Evolutionary conservation across 73 alveolate genomes (phyloP), one percentile per base, ranked within the genome.

Genomic region (Paramecium sexaurelia): DNA sequence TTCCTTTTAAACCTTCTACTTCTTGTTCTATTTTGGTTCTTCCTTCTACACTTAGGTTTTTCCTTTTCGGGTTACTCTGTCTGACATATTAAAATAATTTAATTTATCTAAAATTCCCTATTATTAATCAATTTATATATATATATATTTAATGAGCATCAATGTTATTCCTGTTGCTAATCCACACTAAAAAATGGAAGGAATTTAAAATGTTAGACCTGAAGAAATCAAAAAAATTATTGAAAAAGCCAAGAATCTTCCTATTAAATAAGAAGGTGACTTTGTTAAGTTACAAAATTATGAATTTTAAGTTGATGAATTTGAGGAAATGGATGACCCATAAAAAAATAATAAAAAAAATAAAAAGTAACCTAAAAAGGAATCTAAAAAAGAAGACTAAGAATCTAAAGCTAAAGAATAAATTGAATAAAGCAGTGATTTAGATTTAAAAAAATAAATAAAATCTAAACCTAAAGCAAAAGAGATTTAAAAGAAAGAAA

Each of bases 111-210:
- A n/a, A n/a, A n/a, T n/a, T 51, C 27, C 67, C 13, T 51, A 51
- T 51, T 51, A 17, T 51, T 15, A 51, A 51, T 51, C 67, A 51
- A 51, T 51, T 51, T 51, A 4, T 51, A 51, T 51, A 51, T 47
- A 47, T 51, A 51, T 51, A 51, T 51, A 51, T 35, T 35, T 35
- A 15, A 61, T 61, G 83, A 61, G 73, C 17, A 47, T 78, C 8
- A 45, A 78, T 78, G 90, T 78, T 41, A 26, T 78, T n/a, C 90
- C 90, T 22, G 71, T 78, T 78, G 27, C 15, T 9, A 78, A 78
- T 33, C 90, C 90, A 7, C 90, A 78, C 41, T 27, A 78, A 78
- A 78, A 78, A 24, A 39, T 78, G 68, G 90, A 78, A 43, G 90
- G 90, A 40, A 45, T 78, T 0, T 15, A 78, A 45, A 78, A 78